Evolutionary conservation across 2,329 filamentous ascomycete genomes (phyloP), one percentile per base, ranked within the genome.

Genomic region (Ceratocystis albifundus): DNA sequence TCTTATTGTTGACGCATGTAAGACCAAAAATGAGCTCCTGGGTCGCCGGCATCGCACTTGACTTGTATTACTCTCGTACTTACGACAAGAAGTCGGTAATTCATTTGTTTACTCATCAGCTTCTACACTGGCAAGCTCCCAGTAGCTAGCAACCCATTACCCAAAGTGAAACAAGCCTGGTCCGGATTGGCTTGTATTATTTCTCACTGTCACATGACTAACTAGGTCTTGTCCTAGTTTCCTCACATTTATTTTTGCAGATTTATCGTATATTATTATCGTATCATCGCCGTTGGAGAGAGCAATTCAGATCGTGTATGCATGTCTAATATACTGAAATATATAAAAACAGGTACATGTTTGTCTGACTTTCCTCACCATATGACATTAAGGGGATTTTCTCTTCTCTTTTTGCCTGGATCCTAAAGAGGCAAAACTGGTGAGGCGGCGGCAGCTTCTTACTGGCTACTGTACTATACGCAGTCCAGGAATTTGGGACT

Each of bases 171-270:
- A 32, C 53, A 22, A 59, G 30, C 28, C 3, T 59, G 17, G 22
- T 28, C 32, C 28, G 55, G 55, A 59, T 8, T 59, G 55, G 55
- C 17, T 59, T 30, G 32, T n/a, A 30, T 20, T 36, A 59, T 36
- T 36, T n/a, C 25, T 20, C 25, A n/a, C 55, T n/a, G 28, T 59
- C 55, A 59, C 55, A 59, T 59, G 55, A 59, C 55, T 59, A 25
- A 7, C 8, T 20, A n/a, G n/a, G 28, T 5, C 36, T 15, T 41
- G 48, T 25, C 6, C n/a, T 36, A 20, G 55, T 59, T 59, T 59
- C 12, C 55, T 36, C 25, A 15, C 25, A 28, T 7, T 10, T 25
- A 22, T 53, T 12, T 53, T 36, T 30, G 5, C n/a, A 32, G 17
- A 36, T n/a, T 59, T 36, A 59, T 59, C 28, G 55, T 59, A 28